Percentiles rank a stretch among this genome's conserved stretches.
Evolutionary conservation across 306 rosid species (phyloP).

Genomic region (Quercus gilva): DNA sequence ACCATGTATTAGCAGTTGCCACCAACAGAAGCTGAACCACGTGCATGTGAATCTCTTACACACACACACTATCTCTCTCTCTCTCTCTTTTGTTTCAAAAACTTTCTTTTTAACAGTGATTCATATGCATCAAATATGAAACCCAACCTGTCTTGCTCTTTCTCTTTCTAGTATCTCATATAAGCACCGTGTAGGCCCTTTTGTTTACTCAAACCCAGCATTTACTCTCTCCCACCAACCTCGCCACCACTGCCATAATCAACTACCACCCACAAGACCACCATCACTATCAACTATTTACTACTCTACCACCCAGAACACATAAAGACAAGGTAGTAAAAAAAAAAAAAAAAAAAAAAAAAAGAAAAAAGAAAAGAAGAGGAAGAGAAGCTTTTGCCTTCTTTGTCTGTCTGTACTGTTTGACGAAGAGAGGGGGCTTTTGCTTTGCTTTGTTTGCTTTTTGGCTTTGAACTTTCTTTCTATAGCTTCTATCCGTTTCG

Average conservation of each 20-base stretch:
- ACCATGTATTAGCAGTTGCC: conserved; percentile 51
- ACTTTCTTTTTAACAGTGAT: conserved; percentile 25
- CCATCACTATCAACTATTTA: neutral
- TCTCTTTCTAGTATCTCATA: conserved; percentile 9
- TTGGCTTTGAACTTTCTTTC: conserved; percentile 25
- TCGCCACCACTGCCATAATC: conserved; percentile 35
- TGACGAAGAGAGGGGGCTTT: neutral
- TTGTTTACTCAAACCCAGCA: conserved; percentile 38
- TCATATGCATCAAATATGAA: conserved; percentile 26
- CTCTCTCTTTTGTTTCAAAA: neutral
- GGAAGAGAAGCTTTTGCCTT: conserved; percentile 14
- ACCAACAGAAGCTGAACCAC: conserved; percentile 66
- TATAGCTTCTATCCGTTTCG: conserved; percentile 47
- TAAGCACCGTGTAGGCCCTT: conserved; percentile 47
- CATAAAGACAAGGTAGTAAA: neutral
- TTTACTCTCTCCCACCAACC: conserved; percentile 81
- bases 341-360: too few relatives aligned
- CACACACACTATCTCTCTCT: neutral
- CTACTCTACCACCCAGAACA: conserved; percentile 11
- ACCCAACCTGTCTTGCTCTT: conserved; percentile 22
- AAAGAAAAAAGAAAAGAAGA: neutral
- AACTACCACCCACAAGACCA: conserved; percentile 33
- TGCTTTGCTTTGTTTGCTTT: neutral
- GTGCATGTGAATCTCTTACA: conserved; percentile 48
- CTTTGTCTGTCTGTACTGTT: conserved; percentile 33